phyloP scores from a whole-genome alignment of 2,329 filamentous ascomycete genomes.

The Fusarium sp. region DNA sequence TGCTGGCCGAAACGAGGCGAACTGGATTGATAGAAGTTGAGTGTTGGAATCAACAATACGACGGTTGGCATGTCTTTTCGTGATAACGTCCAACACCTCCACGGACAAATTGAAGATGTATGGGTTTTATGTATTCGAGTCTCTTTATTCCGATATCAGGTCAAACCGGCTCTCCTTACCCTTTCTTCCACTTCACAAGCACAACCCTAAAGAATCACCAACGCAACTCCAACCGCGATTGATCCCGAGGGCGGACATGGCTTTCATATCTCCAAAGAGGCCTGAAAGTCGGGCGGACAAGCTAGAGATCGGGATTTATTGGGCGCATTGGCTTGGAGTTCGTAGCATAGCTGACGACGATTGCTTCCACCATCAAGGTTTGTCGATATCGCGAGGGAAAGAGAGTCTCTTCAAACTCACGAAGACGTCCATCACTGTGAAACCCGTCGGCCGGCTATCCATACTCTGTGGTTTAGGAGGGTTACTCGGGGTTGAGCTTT shows the following conservation, averaged over 20 bases:
- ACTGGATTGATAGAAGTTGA: neutral
- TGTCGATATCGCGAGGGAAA: constrained; percentile 19
- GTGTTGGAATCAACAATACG: neutral
- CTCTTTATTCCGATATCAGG: neutral
- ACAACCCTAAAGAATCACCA: neutral
- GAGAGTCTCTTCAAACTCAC: neutral
- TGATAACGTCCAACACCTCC: neutral
- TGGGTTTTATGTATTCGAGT: constrained; percentile 27
- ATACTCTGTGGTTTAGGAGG: constrained; percentile 9
- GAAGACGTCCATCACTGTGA: constrained; percentile 19
- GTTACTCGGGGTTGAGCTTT: constrained; percentile 2
- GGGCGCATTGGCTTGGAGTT: constrained; percentile 4
- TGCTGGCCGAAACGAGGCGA: neutral
- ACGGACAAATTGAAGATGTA: constrained; percentile 1
- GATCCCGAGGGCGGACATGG: constrained; percentile 38
- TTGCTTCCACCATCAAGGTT: constrained; percentile 7
- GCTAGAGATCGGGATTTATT: constrained; percentile 8
- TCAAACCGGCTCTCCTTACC: constrained; percentile 12
- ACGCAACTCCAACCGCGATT: constrained; percentile 35
- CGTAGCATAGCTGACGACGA: constrained; percentile 28
- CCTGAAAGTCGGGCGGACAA: constrained; percentile 19
- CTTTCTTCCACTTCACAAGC: neutral
- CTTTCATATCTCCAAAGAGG: constrained; percentile 17
- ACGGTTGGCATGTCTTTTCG: neutral
- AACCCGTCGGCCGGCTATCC: constrained; percentile 18